Conservation (phyloP, 805 yeast species). For the Candida germanica region DNA sequence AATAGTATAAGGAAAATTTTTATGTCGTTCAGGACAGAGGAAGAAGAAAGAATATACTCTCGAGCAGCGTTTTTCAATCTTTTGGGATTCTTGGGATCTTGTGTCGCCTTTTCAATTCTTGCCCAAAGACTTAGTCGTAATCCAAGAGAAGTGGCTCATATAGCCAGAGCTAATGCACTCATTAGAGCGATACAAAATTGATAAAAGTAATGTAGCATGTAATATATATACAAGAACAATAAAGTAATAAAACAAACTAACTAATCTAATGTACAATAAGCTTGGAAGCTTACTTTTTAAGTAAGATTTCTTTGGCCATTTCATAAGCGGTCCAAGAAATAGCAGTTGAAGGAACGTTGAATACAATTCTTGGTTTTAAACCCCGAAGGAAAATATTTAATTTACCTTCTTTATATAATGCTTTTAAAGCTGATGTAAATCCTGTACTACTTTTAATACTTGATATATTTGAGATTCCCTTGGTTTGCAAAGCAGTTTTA, state of each 20-base stretch:
- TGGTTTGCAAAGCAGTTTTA: slow-evolving; percentile 86
- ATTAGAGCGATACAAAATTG: slow-evolving; percentile 21
- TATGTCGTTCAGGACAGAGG: slow-evolving; percentile 80
- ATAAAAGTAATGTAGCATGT: slow-evolving; percentile 2
- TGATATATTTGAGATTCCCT: slow-evolving; percentile 52
- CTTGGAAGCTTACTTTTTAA: slow-evolving; percentile 16
- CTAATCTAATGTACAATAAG: not conserved
- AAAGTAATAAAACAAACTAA: not conserved
- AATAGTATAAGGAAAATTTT: slow-evolving; percentile 77
- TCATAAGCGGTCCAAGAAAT: slow-evolving; percentile 98
- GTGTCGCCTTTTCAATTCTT: slow-evolving; percentile 75
- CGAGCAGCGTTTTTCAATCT: slow-evolving; percentile 75
- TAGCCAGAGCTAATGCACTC: slow-evolving; percentile 26
- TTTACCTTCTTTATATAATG: slow-evolving; percentile 61
- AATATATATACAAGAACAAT: not conserved
- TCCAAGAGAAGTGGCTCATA: slow-evolving; percentile 28
- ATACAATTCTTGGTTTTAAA: slow-evolving; percentile 82
- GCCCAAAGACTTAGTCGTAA: slow-evolving; percentile 55
- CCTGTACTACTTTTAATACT: slow-evolving; percentile 58
- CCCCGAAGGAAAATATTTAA: slow-evolving; percentile 75
- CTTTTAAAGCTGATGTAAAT: slow-evolving; percentile 65
- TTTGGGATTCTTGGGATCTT: slow-evolving; percentile 75
- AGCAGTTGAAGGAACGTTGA: slow-evolving; percentile 94
- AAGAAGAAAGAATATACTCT: slow-evolving; percentile 75
- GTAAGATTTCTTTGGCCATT: slow-evolving; percentile 80